Base-by-base conservation (phyloP, 2,329 filamentous ascomycete genomes). In the Rutstroemia sydowiana region DNA sequence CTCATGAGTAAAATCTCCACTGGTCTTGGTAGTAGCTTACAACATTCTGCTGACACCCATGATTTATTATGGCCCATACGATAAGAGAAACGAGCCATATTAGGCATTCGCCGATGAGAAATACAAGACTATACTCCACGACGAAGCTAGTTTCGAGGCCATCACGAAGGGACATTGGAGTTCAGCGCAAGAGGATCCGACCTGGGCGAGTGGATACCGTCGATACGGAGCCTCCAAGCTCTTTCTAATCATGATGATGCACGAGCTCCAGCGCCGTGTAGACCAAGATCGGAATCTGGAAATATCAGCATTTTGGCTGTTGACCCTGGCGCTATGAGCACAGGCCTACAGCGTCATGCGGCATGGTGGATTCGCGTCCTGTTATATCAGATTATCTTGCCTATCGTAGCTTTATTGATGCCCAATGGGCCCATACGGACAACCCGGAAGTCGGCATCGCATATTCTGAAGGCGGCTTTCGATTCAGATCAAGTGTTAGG, bases 261-360 rank as follows among this genome's bases (percentile, higher is more conserved):
- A 26, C 14, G 55, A 56, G 37, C 49, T 57, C 18, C 49, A 53
- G 36, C 41, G 20, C 14, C 57, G 55, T 13, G 41, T 56, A 7
- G 36, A 54, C 31, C 8, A 28, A 14, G 69, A 71, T 46, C 66
- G 66, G 48, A 51, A 5, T 59, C 72, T 36, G 34, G 18, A 6
- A 65, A 66, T 13, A 63, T 73, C 48, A 63, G 62, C 18, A 60
- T 72, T 36, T 52, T 71, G 2, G 68, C 67, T 5, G 53, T 71
- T 11, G 70, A 73, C 42, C 70, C 71, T 0, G 71, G 70, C 41
- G 62, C 57, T 10, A 72, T 73, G 65, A 45, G 51, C 34, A 69
- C 65, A 14, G 64, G 61, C 26, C 57, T 71, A 2, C 14, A 28
- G 5, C 58, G 59, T 3, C 60, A 62, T 26, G 63, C 57, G 14